These are phyloP conservation scores for Ascochyta rabiei DNA, from an alignment of 2,329 filamentous ascomycete genomes.

Conservation along the genomic window DNA sequence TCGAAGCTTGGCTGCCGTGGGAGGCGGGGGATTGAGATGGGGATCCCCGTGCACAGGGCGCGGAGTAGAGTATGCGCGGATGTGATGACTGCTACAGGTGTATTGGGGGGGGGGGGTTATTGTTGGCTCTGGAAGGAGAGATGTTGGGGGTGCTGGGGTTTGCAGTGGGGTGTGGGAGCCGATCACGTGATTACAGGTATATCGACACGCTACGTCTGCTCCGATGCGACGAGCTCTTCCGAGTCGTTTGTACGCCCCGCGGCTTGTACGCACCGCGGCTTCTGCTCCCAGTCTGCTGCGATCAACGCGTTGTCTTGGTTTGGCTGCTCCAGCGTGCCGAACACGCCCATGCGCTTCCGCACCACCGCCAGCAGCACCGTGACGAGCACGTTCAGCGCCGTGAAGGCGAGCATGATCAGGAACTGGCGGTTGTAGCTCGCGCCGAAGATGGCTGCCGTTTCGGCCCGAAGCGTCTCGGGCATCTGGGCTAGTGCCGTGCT, in stretches of 20 bases:
- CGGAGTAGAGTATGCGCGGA: no score
- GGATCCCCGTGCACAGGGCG: no score
- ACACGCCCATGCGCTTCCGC: constrained; percentile 32
- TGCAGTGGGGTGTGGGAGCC: no score
- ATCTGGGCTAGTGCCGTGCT: constrained; percentile 23
- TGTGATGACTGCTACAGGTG: no score
- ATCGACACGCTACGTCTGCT: no score
- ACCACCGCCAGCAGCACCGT: constrained; percentile 25
- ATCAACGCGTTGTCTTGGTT: constrained; percentile 35
- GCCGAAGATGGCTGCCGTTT: constrained; percentile 36
- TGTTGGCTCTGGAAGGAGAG: no score
- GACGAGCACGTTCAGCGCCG: constrained; percentile 32
- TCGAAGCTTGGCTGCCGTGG: constrained; percentile 4
- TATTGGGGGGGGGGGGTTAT: no score
- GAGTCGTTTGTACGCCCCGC: no score
- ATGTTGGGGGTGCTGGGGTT: no score
- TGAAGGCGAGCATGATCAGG: constrained; percentile 37
- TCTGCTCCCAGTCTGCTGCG: constrained; percentile 3
- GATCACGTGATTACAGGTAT: no score
- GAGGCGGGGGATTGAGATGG: no score
- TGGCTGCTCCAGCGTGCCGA: constrained; percentile 26
- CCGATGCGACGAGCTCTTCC: no score
- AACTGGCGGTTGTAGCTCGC: constrained; percentile 42
- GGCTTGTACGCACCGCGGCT: not conserved
- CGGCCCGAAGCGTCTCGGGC: constrained; percentile 18